phyloP scores from a whole-genome alignment of 1,139 yeast species.

The Diutina rugosa region DNA sequence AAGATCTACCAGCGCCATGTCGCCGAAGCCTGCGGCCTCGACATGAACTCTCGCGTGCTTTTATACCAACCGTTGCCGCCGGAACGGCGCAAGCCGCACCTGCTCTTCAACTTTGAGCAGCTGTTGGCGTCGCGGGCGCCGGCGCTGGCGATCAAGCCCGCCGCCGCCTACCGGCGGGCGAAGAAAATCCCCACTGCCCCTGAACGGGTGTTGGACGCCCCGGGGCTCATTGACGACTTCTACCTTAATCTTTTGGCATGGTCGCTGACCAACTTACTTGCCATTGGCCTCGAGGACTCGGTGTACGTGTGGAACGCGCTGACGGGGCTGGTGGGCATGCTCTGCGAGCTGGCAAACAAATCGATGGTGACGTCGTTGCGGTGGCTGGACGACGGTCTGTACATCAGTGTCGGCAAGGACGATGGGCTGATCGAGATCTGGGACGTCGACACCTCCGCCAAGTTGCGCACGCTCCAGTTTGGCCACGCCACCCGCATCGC shows the following conservation, averaged over 20 bases:
- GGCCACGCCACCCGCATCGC: constrained; percentile 53
- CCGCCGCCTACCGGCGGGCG: constrained; percentile 38
- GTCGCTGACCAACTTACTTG: constrained; percentile 75
- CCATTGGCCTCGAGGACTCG: constrained; percentile 76
- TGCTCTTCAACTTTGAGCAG: constrained; percentile 21
- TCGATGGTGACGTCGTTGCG: constrained; percentile 57
- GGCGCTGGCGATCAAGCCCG: constrained; percentile 28
- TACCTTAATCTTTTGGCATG: constrained; percentile 79
- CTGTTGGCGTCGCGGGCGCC: constrained; percentile 4
- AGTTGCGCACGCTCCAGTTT: constrained; percentile 68
- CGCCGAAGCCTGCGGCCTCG: constrained; percentile 90
- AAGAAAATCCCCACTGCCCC: constrained; percentile 82
- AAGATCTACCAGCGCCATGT: constrained; percentile 72
- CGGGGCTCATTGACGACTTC: constrained; percentile 88
- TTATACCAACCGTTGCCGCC: constrained; percentile 88
- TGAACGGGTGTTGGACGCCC: constrained; percentile 91
- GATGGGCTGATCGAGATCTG: constrained; percentile 85
- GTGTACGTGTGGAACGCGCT: constrained; percentile 92
- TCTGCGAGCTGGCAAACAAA: constrained; percentile 46
- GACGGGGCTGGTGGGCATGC: constrained; percentile 63
- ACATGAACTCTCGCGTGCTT: constrained; percentile 70
- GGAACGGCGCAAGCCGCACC: constrained; percentile 45
- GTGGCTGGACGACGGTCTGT: constrained; percentile 91
- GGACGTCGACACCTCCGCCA: constrained; percentile 74
- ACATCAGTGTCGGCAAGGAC: constrained; percentile 72